Evolutionary conservation across 345 rosid genomes (phyloP).

Genomic region (Pistacia atlantica): DNA sequence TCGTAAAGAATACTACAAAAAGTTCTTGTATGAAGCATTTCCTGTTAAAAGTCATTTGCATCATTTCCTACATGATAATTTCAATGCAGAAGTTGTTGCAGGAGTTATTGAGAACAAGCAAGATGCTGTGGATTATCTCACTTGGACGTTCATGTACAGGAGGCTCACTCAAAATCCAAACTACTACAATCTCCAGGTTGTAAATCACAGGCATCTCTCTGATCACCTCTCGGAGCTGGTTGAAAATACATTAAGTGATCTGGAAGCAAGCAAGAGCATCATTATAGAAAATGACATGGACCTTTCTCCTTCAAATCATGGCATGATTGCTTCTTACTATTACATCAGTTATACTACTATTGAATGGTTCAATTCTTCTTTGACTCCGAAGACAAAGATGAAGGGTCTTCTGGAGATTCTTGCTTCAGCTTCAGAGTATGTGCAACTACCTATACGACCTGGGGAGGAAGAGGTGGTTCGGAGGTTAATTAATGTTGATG

Average conservation of each 20-base stretch:
- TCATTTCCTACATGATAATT: constrained; percentile 87
- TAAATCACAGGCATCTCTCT: constrained; percentile 90
- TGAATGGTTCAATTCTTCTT: constrained; percentile 81
- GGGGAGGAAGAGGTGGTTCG: constrained; percentile 89
- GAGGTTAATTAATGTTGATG: constrained; percentile 50
- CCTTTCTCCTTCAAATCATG: constrained; percentile 78
- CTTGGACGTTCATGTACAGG: constrained; percentile 96
- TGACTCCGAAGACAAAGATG: constrained; percentile 88
- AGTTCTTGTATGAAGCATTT: constrained; percentile 86
- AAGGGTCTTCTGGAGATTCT: constrained; percentile 89
- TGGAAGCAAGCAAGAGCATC: constrained; percentile 83
- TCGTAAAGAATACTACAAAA: constrained; percentile 89
- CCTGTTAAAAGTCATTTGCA: constrained; percentile 93
- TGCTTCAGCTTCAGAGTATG: constrained; percentile 90
- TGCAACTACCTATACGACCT: constrained; percentile 70
- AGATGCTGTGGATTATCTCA: constrained; percentile 94
- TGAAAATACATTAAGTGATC: constrained; percentile 75
- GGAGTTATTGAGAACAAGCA: constrained; percentile 86
- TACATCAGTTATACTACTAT: constrained; percentile 88
- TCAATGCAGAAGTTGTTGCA: constrained; percentile 86
- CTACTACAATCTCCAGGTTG: constrained; percentile 97
- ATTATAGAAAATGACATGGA: constrained; percentile 80
- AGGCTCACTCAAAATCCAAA: constrained; percentile 92
- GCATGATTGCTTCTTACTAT: constrained; percentile 88
- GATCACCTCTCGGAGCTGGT: constrained; percentile 98